Evolutionary conservation across 2,329 filamentous ascomycete genomes (phyloP).

Genomic region (Ciborinia camelliae): DNA sequence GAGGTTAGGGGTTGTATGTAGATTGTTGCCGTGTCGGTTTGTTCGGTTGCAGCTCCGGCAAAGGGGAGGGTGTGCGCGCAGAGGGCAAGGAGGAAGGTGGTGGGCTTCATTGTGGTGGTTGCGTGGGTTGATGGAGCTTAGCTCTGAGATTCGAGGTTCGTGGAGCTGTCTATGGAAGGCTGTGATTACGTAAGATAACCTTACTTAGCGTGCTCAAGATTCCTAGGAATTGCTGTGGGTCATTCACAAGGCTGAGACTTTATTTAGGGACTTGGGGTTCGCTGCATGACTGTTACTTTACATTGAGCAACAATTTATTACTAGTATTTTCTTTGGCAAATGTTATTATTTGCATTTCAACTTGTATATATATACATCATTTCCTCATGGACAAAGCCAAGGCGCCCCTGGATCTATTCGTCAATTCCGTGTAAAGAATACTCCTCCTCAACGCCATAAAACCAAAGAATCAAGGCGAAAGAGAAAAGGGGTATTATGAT

Average conservation of each 20-base stretch:
- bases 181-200: constrained; percentile 10
- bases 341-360: constrained; percentile 8
- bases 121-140: not conserved
- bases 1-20: constrained; percentile 34
- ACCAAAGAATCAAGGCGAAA: constrained; percentile 9
- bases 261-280: not conserved
- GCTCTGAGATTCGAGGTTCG: constrained; percentile 16
- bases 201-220: not conserved
- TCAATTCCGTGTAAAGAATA: constrained; percentile 4
- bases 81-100: constrained; percentile 45
- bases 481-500: constrained; percentile 12
- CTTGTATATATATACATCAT: constrained; percentile 15
- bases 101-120: constrained; percentile 34
- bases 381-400: not conserved
- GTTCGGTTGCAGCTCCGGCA: constrained; percentile 39
- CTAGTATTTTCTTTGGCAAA: not conserved
- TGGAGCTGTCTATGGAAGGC: constrained; percentile 20
- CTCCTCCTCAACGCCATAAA: constrained; percentile 17
- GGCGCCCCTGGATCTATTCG: constrained; percentile 3
- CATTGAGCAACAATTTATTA: not conserved
- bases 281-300: not conserved
- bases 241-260: not conserved
- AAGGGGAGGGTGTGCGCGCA: constrained; percentile 40
- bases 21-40: constrained; percentile 37
- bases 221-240: not conserved